Base-by-base conservation (phyloP, 2,329 filamentous ascomycete genomes). In the Fusarium temperatum region DNA sequence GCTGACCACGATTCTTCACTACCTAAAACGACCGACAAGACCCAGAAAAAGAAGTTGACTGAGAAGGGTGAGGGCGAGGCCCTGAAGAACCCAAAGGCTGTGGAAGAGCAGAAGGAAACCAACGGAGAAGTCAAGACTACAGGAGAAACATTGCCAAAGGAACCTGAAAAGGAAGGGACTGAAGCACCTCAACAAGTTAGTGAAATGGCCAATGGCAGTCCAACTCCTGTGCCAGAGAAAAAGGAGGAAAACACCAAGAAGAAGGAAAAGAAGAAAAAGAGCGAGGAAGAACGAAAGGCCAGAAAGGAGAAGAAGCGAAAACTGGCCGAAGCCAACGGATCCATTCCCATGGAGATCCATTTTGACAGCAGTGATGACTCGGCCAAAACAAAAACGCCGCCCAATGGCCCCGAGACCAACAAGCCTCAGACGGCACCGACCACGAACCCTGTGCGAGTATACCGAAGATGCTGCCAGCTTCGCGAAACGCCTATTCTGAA, bases 181-280 rank as follows among this genome's bases (percentile, higher is more conserved):
- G 80, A 78, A 22, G 35, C 69, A 28, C 61, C 69, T 73, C 45
- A 81, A 48, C 30, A 79, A 79, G 58, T 58, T 53, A 60, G 72
- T 65, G 70, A 78, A 67, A 67, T 82, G 65, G 63, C 70, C 47
- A 72, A 72, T 35, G 75, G 77, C 15, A 62, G 74, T 14, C 66
- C 81, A 36, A 62, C 70, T 30, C 48, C 72, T 6, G n/a, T 45
- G 15, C 53, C 48, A 22, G 69, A 70, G n/a, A 79, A 79, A 50
- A 82, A 84, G 30, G 84, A 83, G 80, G 89, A 82, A 45, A 84
- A 83, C 38, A 85, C 83, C 13, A 92, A 91, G 77, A 98, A 97
- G 83, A 96, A 94, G 82, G 95, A 98, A 80, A 98, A 98, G 87
- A 98, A 98, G 84, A 98, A 97, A 85, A 91, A 93, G 74, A 97